Percentiles rank a stretch among this genome's conserved stretches.
phyloP scores from a whole-genome alignment of 306 rosid genomes.

The Inga leiocalycina region DNA sequence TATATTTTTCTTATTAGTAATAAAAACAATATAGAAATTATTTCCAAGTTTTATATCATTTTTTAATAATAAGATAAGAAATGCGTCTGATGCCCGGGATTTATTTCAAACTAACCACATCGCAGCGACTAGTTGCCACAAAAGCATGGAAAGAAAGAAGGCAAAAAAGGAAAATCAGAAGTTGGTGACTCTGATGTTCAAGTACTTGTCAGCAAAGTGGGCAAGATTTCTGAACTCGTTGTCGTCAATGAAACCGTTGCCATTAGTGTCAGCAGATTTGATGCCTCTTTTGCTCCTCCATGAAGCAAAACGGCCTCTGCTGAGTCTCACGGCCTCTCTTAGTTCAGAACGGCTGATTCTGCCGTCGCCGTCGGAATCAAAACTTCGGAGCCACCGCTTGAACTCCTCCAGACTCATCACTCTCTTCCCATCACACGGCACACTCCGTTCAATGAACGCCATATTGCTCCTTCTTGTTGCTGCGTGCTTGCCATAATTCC shows the following conservation, averaged over 20 bases:
- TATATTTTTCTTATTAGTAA: no score
- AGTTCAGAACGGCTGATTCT: conserved; percentile 36
- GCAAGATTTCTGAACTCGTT: conserved; percentile 40
- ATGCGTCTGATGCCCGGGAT: no score
- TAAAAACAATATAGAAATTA: no score
- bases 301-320: conserved; percentile 29
- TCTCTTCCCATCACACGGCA: conserved; percentile 26
- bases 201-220: conserved; percentile 39
- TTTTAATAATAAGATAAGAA: no score
- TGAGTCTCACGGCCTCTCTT: conserved; percentile 31
- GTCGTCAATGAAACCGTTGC: conserved; percentile 41
- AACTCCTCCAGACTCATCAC: conserved; percentile 48
- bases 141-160: no score
- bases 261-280: conserved; percentile 24
- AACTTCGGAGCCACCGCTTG: conserved; percentile 34
- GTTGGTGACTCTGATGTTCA: conserved; percentile 25
- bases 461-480: not conserved
- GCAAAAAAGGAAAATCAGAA: no score
- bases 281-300: conserved; percentile 16
- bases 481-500: not conserved
- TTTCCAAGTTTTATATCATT: no score
- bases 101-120: no score
- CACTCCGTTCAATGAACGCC: conserved; percentile 37
- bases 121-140: no score
- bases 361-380: conserved; percentile 33